Evolutionary conservation across 2,329 filamentous ascomycete genomes (phyloP), one percentile per base, ranked within the genome.

Genomic region (Exophiala calicioides): DNA sequence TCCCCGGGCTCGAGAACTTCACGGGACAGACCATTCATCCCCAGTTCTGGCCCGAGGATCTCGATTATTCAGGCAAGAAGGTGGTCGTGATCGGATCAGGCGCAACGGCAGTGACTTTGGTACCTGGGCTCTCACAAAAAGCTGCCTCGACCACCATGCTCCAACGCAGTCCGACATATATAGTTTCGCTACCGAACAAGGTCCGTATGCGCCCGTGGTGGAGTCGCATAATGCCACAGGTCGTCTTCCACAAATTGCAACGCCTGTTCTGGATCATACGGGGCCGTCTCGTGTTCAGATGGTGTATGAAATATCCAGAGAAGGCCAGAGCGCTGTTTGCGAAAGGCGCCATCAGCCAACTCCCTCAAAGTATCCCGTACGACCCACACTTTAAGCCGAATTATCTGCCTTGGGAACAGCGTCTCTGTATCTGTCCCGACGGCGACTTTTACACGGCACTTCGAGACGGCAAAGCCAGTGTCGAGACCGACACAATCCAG

Each of bases 1-100:
- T 90, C 31, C 84, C 85, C 0, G 84, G 84, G 0, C 71, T 90
- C 8, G 73, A 82, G 1, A 71, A 72, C 16, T 90, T 90, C 68
- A 62, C 75, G 43, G 85, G 85, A 19, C 63, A 72, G 24, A 67
- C 80, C 9, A 70, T 86, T 1, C 84, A 88, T 52, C 84, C 85
- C 1, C 85, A 88, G 57, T 88, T 86, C 67, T 90, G 87, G 87
- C 84, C 85, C 0, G 70, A 83, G 45, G 74, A 81, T 35, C 68
- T 86, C 31, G 77, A 87, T 58, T 85, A 85, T 62, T 65, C 72
- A 5, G 72, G 73, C 62, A 88, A 89, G 65, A 78, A 79, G 35
- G 72, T 91, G 12, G 77, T 87, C 30, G 73, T 91, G 46, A 80
- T 93, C 51, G 88, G 88, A 7, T 84, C 79, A 8, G 88, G 88